These are phyloP conservation scores for Capillidium heterosporum DNA, from an alignment of 371 early-diverging fungal species.

Conservation along the genomic window DNA sequence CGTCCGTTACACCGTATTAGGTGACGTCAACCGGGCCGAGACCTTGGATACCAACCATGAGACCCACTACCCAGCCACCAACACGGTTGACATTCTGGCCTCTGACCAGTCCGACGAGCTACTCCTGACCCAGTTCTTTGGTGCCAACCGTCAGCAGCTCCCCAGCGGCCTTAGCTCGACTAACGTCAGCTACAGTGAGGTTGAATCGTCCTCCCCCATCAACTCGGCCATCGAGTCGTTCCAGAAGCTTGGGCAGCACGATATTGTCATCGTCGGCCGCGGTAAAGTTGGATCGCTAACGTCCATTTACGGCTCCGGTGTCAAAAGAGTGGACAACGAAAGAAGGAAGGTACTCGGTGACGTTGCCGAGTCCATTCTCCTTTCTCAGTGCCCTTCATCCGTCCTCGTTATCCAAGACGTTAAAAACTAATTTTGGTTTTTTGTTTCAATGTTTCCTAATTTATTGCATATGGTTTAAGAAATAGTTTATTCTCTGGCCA, in stretches of 20 bases:
- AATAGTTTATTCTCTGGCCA: no score
- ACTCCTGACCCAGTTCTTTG: constrained; percentile 4
- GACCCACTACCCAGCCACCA: not conserved
- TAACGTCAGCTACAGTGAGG: constrained; percentile 5
- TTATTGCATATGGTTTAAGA: no score
- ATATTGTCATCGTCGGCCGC: constrained; percentile 21
- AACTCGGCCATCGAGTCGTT: constrained; percentile 16
- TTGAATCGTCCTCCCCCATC: constrained; percentile 17
- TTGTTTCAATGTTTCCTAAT: no score
- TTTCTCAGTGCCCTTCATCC: constrained; percentile 9
- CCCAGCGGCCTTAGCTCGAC: no score
- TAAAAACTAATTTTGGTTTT: no score
- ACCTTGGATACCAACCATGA: not conserved
- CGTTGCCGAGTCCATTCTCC: constrained; percentile 9
- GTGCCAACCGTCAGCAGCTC: not conserved
- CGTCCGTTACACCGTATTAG: not conserved
- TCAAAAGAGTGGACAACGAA: constrained; percentile 5
- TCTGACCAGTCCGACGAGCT: not conserved
- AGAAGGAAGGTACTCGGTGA: constrained; percentile 10
- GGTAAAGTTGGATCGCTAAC: not conserved
- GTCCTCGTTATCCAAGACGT: constrained; percentile 11
- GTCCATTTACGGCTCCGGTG: not conserved
- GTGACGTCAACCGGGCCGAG: constrained; percentile 8
- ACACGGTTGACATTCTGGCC: not conserved
- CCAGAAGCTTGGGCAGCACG: constrained; percentile 7